Percentiles rank a stretch among this genome's conserved stretches.
Evolutionary conservation across 2,329 filamentous ascomycete genomes (phyloP).

Genomic region (Elsinoe australis): DNA sequence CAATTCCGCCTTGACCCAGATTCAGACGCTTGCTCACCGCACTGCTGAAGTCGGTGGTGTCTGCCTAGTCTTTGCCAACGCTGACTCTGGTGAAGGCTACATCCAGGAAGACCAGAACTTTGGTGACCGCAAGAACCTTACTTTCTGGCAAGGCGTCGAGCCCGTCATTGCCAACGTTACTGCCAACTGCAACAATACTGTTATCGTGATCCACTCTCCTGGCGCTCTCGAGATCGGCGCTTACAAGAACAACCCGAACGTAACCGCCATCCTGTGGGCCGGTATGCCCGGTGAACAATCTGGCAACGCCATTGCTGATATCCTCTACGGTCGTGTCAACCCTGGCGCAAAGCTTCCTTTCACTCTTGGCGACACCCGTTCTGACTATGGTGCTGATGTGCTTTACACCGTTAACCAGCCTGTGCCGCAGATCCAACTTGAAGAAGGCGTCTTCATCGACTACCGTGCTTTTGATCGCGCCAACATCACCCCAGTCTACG

Average conservation of each 20-base stretch:
- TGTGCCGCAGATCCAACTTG: conserved; percentile 63
- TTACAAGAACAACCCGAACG: conserved; percentile 63
- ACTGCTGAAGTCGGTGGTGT: conserved; percentile 21
- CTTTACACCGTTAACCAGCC: conserved; percentile 62
- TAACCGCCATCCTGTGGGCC: conserved; percentile 73
- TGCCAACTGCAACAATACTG: conserved; percentile 68
- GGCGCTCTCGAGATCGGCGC: conserved; percentile 68
- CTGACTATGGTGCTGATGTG: conserved; percentile 60
- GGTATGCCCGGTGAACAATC: conserved; percentile 73
- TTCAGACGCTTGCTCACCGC: conserved; percentile 27
- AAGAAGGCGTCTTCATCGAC: conserved; percentile 74
- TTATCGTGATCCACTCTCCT: conserved; percentile 78
- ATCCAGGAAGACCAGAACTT: conserved; percentile 37
- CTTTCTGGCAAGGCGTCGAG: conserved; percentile 37
- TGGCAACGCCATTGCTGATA: conserved; percentile 65
- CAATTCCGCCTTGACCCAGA: conserved; percentile 24
- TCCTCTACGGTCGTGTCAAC: conserved; percentile 70
- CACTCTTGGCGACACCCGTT: conserved; percentile 60
- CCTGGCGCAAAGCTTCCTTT: conserved; percentile 68
- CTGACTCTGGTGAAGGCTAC: conserved; percentile 44
- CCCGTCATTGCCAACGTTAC: conserved; percentile 67
- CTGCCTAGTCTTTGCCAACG: conserved; percentile 44
- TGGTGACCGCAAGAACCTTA: conserved; percentile 43
- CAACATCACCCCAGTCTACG: conserved; percentile 61
- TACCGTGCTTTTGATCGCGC: conserved; percentile 56